Conservation (phyloP, 306 rosid species). For the Morella rubra region DNA sequence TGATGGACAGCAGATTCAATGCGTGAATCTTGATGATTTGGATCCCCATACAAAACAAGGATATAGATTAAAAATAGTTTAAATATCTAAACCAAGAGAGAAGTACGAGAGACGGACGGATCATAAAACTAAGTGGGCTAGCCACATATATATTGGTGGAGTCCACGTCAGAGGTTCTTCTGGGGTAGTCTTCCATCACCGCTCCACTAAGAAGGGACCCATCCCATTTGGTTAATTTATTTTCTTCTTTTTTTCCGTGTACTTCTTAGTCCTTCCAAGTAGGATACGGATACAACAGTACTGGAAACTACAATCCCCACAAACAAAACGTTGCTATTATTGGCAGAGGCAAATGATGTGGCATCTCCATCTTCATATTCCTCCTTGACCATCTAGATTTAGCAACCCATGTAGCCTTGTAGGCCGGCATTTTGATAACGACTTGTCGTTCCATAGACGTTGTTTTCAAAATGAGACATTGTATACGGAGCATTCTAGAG, state of each 20-base stretch:
- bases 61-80: too few relatives aligned
- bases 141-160: slow-evolving; percentile 53
- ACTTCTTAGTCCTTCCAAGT: background rate
- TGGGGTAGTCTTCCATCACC: background rate
- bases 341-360: slow-evolving; percentile 44
- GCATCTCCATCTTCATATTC: slow-evolving; percentile 19
- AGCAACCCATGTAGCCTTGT: too few relatives aligned
- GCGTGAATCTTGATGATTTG: too few relatives aligned
- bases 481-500: too few relatives aligned
- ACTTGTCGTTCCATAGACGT: too few relatives aligned
- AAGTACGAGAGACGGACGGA: slow-evolving; percentile 23
- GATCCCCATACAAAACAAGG: too few relatives aligned
- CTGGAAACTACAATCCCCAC: slow-evolving; percentile 31
- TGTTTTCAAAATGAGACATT: too few relatives aligned
- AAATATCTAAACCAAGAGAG: background rate
- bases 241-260: slow-evolving; percentile 1
- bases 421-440: too few relatives aligned
- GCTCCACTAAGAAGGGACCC: slow-evolving; percentile 26
- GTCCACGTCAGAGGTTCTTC: slow-evolving; percentile 46
- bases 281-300: background rate
- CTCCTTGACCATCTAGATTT: too few relatives aligned
- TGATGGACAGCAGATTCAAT: too few relatives aligned
- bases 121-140: slow-evolving; percentile 37
- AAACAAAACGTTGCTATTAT: slow-evolving; percentile 37
- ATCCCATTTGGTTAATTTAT: slow-evolving; percentile 16